These are phyloP conservation scores for Leccinum uliginosum DNA, from an alignment of 768 basidiomycete genomes.

Conservation along the genomic window DNA sequence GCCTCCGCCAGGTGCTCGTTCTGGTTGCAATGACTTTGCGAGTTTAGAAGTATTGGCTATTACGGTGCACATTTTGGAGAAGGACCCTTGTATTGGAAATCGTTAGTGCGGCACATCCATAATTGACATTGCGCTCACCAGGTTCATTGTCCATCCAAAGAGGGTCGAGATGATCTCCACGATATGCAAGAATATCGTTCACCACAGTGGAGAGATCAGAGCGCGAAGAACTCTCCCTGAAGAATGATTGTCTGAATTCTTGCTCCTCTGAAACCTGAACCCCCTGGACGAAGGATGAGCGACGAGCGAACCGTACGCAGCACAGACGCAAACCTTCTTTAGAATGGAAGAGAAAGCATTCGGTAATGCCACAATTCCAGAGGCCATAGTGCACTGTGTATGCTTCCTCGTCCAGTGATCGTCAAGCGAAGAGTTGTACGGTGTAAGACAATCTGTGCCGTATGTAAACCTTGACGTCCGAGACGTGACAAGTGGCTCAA, in stretches of 20 bases:
- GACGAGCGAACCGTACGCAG: neutral
- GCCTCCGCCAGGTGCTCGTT: neutral
- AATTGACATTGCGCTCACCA: neutral
- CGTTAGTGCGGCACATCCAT: neutral
- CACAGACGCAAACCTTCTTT: slow-evolving; percentile 16
- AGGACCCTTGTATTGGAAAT: neutral
- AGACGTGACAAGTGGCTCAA: slow-evolving; percentile 43
- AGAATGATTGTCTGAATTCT: slow-evolving; percentile 14
- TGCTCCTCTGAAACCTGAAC: slow-evolving; percentile 16
- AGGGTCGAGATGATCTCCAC: slow-evolving; percentile 8
- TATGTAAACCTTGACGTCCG: slow-evolving; percentile 42
- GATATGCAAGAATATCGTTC: slow-evolving; percentile 9
- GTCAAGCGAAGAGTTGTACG: slow-evolving; percentile 22
- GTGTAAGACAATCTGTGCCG: slow-evolving; percentile 27
- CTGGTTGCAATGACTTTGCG: neutral
- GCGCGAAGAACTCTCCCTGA: neutral
- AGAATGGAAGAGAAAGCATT: slow-evolving; percentile 37
- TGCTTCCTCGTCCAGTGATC: slow-evolving; percentile 36
- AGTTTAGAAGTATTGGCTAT: slow-evolving; percentile 9
- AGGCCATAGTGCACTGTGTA: slow-evolving; percentile 15
- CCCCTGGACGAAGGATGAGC: neutral
- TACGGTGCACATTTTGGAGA: slow-evolving; percentile 12
- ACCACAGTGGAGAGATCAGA: neutral
- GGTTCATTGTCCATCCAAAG: slow-evolving; percentile 12
- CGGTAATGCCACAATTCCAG: slow-evolving; percentile 30